Percentiles rank a stretch among this genome's conserved stretches.
phyloP scores from a whole-genome alignment of 768 basidiomycete genomes.

The Mycena olivaceomarginata region DNA sequence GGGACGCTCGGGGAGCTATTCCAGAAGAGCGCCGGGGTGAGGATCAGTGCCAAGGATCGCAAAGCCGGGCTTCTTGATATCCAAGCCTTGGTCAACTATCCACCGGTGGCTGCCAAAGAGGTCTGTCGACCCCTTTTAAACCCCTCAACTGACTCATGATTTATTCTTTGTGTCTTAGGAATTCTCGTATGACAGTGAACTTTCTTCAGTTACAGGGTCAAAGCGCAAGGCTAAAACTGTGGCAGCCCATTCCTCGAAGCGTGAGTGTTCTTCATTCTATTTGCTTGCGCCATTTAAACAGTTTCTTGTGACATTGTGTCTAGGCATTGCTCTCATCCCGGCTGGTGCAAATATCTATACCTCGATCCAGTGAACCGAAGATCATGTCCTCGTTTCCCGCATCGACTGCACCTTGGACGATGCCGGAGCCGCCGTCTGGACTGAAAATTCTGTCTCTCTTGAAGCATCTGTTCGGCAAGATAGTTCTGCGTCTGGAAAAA shows the following conservation, averaged over 20 bases:
- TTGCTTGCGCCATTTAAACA: too few species aligned
- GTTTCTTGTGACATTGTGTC: too few species aligned
- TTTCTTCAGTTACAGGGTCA: not conserved
- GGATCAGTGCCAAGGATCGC: not conserved
- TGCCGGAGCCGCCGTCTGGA: too few species aligned
- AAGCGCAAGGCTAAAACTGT: not conserved
- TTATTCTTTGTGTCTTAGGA: not conserved
- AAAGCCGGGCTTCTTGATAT: constrained; percentile 3
- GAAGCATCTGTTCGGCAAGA: too few species aligned
- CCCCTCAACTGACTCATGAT: not conserved
- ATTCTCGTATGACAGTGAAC: not conserved
- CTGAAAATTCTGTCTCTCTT: too few species aligned
- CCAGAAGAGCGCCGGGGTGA: not conserved
- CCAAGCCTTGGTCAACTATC: constrained; percentile 4
- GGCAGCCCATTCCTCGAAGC: not conserved
- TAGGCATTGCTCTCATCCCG: too few species aligned
- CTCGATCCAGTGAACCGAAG: too few species aligned
- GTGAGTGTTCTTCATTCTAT: too few species aligned
- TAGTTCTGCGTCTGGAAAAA: too few species aligned
- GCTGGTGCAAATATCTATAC: too few species aligned
- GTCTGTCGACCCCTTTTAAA: not conserved
- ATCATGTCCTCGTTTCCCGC: too few species aligned
- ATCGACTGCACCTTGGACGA: too few species aligned
- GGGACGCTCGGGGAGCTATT: constrained; percentile 2
- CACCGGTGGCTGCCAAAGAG: not conserved